Percentiles rank a stretch among this genome's conserved stretches.
These are phyloP conservation scores for Cynanchum wilfordii DNA, from an alignment of 257 asterid species.

Conservation along the genomic window DNA sequence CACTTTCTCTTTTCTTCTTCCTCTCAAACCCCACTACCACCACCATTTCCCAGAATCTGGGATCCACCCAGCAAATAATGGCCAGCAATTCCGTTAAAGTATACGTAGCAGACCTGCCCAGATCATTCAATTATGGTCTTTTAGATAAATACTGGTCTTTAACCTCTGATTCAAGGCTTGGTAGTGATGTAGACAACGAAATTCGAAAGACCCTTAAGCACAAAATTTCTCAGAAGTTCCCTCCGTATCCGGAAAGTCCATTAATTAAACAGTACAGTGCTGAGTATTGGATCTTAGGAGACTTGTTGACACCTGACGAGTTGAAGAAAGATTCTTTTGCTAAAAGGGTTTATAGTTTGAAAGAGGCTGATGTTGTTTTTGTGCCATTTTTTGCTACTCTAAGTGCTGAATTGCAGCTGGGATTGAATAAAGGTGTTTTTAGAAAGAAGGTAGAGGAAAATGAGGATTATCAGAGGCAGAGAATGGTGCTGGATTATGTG, in stretches of 20 bases:
- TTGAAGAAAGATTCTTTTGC: constrained; percentile 53
- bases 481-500: constrained; percentile 58
- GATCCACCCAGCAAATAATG: constrained; percentile 23
- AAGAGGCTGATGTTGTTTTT: constrained; percentile 79
- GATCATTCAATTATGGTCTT: constrained; percentile 87
- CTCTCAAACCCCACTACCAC: constrained; percentile 20
- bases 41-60: constrained; percentile 32
- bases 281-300: constrained; percentile 96
- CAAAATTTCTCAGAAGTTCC: constrained; percentile 26
- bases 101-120: constrained; percentile 65
- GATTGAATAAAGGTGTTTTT: constrained; percentile 63
- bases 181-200: constrained; percentile 80
- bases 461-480: constrained; percentile 86
- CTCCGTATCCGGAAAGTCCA: constrained; percentile 80
- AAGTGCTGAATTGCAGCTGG: constrained; percentile 89
- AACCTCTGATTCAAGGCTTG: constrained; percentile 55
- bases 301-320: constrained; percentile 47
- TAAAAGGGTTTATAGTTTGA: constrained; percentile 47
- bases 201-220: constrained; percentile 45
- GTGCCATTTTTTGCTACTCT: constrained; percentile 90
- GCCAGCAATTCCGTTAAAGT: constrained; percentile 47
- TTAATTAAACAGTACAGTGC: constrained; percentile 90
- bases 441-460: constrained; percentile 75
- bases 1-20: constrained; percentile 42
- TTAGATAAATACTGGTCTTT: constrained; percentile 69